Evolutionary conservation across 2,329 filamentous ascomycete genomes (phyloP).

Genomic region (Pleoardoris graminearum): DNA sequence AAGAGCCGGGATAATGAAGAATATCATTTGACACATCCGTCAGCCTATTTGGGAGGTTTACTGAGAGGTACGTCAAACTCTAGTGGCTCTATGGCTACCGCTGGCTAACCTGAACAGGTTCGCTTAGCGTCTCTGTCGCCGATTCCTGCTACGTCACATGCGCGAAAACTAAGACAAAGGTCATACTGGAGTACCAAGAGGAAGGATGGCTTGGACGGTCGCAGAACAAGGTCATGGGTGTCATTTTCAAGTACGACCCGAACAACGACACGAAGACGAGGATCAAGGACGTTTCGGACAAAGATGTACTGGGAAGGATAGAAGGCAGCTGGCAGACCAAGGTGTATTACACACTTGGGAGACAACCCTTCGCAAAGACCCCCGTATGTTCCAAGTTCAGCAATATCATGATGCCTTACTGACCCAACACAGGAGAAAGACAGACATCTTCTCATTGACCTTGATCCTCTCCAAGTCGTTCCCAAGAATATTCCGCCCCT

Average conservation of each 20-base stretch:
- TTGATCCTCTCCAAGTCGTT: slow-evolving; percentile 78
- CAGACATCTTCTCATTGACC: slow-evolving; percentile 75
- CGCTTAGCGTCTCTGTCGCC: slow-evolving; percentile 86
- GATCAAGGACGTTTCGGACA: slow-evolving; percentile 84
- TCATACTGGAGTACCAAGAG: slow-evolving; percentile 88
- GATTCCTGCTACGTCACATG: slow-evolving; percentile 89
- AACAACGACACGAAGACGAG: slow-evolving; percentile 78
- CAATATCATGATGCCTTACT: slow-evolving; percentile 2
- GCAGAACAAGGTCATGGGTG: slow-evolving; percentile 88
- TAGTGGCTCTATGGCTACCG: no score
- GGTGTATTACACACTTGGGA: slow-evolving; percentile 61
- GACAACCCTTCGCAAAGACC: slow-evolving; percentile 50
- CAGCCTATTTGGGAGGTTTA: slow-evolving; percentile 88
- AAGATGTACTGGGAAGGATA: slow-evolving; percentile 79
- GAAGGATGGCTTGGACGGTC: slow-evolving; percentile 92
- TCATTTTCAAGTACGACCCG: slow-evolving; percentile 88
- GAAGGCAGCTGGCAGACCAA: slow-evolving; percentile 83
- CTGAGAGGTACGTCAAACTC: slow-evolving; percentile 65
- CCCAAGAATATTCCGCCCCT: slow-evolving; percentile 78
- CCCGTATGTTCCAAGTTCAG: slow-evolving; percentile 56
- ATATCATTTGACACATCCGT: slow-evolving; percentile 92
- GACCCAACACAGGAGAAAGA: slow-evolving; percentile 48
- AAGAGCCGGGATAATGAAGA: slow-evolving; percentile 81
- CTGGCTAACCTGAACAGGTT: slow-evolving; percentile 52
- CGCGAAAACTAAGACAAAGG: slow-evolving; percentile 86